Evolutionary conservation across 2,329 filamentous ascomycete species (phyloP).

Genomic region (Phaeosphaeria sp.): DNA sequence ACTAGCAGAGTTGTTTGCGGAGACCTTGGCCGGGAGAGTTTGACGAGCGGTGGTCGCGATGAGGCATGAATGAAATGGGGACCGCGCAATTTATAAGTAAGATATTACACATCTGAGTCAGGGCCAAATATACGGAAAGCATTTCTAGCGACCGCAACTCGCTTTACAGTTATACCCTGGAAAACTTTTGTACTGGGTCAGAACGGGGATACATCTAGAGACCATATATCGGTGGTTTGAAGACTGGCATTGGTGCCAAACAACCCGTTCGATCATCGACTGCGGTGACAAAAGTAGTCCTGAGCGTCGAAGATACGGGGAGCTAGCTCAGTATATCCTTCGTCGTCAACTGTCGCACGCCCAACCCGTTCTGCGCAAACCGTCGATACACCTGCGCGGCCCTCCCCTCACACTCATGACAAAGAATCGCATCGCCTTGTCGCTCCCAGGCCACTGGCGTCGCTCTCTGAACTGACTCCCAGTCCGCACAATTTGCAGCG

Average conservation of each 20-base stretch:
- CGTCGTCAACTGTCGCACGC: neutral
- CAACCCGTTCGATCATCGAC: too few relatives aligned
- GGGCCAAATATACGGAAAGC: too few relatives aligned
- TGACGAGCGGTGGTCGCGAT: neutral
- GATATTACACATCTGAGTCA: too few relatives aligned
- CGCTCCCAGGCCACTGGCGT: neutral
- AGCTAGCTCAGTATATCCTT: neutral
- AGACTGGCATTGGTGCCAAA: too few relatives aligned
- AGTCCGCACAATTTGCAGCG: conserved; percentile 16
- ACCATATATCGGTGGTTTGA: too few relatives aligned
- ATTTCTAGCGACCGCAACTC: too few relatives aligned
- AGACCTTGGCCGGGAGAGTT: conserved; percentile 16
- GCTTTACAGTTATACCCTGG: too few relatives aligned
- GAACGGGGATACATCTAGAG: too few relatives aligned
- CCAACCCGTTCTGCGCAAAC: neutral
- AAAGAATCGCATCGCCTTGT: conserved; percentile 14
- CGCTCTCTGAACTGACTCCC: neutral
- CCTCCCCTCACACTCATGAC: conserved; percentile 17
- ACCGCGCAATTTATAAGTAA: neutral
- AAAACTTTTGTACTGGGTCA: too few relatives aligned
- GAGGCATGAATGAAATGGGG: neutral
- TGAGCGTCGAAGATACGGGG: too few relatives aligned
- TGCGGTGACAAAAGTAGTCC: too few relatives aligned
- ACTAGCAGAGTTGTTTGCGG: conserved; percentile 29
- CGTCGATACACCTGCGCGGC: conserved; percentile 18